Evolutionary conservation across 352 stramenopile species (phyloP), one percentile per base, ranked within the genome.

Genomic region (Blastocystis sp.): DNA sequence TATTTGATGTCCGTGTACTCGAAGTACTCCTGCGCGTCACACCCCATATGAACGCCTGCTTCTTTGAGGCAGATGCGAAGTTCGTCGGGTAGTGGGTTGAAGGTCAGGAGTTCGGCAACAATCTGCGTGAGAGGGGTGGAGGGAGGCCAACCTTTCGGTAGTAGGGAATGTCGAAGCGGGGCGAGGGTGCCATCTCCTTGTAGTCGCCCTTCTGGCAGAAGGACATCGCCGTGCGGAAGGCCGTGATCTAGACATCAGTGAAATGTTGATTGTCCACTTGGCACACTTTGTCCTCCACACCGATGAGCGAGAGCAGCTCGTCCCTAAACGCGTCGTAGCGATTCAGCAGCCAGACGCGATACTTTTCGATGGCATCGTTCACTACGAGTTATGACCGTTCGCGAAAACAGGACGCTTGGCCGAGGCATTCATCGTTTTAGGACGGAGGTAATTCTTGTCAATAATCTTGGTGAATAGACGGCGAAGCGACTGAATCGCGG

Each of bases 201-300:
- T 84, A 84, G 17, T 59, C 74, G n/a, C 74, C 74, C 54, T 84
- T 84, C 74, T 84, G 74, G 38, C 74, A 84, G 24, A 84, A 84
- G 2, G n/a, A 70, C 6, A 84, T 42, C 24, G 60, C 54, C 34
- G 66, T 69, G 9, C 57, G 74, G 38, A 84, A 84, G 21, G 74
- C 74, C n/a, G 60, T 84, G 11, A 68, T 24, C 74, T 84, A 48
- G n/a, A 1, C 28, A 38, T 70, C 0, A 54, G 34, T 14, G 2
- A 9, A 21, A 19, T 40, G n/a, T 0, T 10, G 24, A 48, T 2
- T 28, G 40, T 2, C n/a, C 66, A 84, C 74, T 11, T 69, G 52
- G 10, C 19, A 19, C 11, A 68, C 57, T 10, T 17, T 42, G 10
- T 45, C 57, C 34, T 66, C 38, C 21, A n/a, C n/a, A 3, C 43